Evolutionary conservation across 495 filamentous ascomycete species (phyloP).

Genomic region (Aspergillus heteromorphus): DNA sequence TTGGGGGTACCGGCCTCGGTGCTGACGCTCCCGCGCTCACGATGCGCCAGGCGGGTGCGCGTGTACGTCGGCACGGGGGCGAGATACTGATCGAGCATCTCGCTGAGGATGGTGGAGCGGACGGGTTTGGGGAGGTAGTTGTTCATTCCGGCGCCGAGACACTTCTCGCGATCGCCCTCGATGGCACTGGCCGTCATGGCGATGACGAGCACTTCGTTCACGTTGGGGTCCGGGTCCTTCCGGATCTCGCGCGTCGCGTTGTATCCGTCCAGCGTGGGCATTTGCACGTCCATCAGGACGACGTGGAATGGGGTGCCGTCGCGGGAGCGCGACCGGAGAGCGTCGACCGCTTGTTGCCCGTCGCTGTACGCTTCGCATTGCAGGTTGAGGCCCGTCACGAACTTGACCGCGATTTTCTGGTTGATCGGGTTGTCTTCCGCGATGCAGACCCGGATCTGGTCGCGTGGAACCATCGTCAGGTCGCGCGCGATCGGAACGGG

Average conservation of each 20-base stretch:
- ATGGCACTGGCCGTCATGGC: conserved; percentile 94
- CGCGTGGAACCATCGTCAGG: conserved; percentile 65
- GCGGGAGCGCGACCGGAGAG: conserved; percentile 61
- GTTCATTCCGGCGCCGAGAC: conserved; percentile 89
- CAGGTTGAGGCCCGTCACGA: conserved; percentile 78
- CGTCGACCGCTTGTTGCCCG: conserved; percentile 79
- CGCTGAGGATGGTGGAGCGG: conserved; percentile 63
- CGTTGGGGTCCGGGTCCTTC: conserved; percentile 63
- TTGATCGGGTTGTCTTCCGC: conserved; percentile 92
- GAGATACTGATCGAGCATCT: conserved; percentile 67
- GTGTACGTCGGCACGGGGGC: conserved; percentile 46
- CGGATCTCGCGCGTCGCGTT: conserved; percentile 80
- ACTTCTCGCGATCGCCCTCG: conserved; percentile 86
- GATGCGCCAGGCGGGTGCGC: conserved; percentile 33
- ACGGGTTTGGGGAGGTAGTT: conserved; percentile 93
- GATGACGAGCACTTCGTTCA: conserved; percentile 75
- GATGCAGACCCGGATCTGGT: conserved; percentile 78
- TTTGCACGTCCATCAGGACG: conserved; percentile 92
- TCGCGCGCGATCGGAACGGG: conserved; percentile 42
- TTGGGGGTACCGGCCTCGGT: conserved; percentile 30
- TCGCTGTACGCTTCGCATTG: conserved; percentile 80
- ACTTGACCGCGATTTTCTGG: conserved; percentile 85
- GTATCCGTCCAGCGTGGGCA: conserved; percentile 92
- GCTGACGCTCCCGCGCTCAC: conserved; percentile 31
- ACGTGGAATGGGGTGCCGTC: conserved; percentile 66